phyloP scores from a whole-genome alignment of 2,329 filamentous ascomycete genomes.

The Colletotrichum gloeosporioides region DNA sequence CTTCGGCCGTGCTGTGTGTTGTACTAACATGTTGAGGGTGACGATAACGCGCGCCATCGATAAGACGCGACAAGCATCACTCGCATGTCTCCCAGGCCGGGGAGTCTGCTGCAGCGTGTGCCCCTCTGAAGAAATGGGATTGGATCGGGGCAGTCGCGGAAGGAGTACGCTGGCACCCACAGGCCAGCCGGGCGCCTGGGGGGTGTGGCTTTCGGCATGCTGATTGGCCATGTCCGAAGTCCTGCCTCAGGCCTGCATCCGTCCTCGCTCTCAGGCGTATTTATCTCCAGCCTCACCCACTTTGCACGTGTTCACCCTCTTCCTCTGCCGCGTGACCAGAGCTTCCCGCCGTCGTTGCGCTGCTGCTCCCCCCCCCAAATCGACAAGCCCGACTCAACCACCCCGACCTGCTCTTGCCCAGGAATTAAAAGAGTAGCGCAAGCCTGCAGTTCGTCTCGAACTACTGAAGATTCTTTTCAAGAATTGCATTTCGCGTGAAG shows the following conservation, averaged over 20 bases:
- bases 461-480: background rate
- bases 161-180: background rate
- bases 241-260: conserved; percentile 20
- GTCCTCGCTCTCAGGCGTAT: conserved; percentile 27
- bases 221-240: conserved; percentile 1
- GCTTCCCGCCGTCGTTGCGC: conserved; percentile 16
- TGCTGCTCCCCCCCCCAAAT: background rate
- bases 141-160: conserved; percentile 21
- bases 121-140: conserved; percentile 17
- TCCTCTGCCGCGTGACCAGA: conserved; percentile 43
- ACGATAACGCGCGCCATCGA: background rate
- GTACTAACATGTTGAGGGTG: background rate
- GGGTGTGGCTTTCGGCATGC: conserved; percentile 9
- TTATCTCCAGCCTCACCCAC: conserved; percentile 41
- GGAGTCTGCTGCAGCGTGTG: conserved; percentile 10
- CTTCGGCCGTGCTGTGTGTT: background rate
- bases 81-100: background rate
- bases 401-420: background rate
- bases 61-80: conserved; percentile 12
- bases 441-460: background rate
- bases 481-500: conserved; percentile 13
- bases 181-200: background rate
- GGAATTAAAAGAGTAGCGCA: conserved; percentile 17
- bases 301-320: conserved; percentile 45
- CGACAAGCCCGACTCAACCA: conserved; percentile 16